Evolutionary conservation across 176 grass and related monocot species (phyloP), one percentile per base, ranked within the genome.

Genomic region (Bolboschoenus planiculmis): DNA sequence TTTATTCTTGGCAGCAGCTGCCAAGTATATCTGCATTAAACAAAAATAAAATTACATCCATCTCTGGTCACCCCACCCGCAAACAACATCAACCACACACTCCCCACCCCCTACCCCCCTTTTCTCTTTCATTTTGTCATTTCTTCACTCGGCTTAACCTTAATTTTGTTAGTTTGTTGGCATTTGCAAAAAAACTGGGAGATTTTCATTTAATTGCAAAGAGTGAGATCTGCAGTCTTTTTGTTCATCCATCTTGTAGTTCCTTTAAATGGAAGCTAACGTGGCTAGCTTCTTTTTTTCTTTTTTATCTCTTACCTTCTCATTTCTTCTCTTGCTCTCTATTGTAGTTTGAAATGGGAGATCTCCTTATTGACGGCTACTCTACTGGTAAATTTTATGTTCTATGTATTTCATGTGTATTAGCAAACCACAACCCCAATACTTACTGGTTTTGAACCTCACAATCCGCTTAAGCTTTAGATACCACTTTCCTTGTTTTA

Each of bases 341-440:
- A 44, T 10, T 89, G 79, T 81, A 92, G 95, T 92, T 97, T 92
- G 88, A 97, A 78, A 97, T 97, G 92, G 92, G 92, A 11, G 96
- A 93, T 91, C 85, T 98, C 64, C 91, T 95, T 10, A 87, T 98
- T 84, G 92, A 91, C 79, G 96, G 89, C 61, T 85, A 95, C 20
- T 91, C 92, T 54, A 95, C 96, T 46, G 96, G 95, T 97, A 92
- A 63, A 36, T 29, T 21, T 5, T 62, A 37, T 55, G 74, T 67
- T 88, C 1, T 20, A 2, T 43, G n/a, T 40, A 39, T 68, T 21
- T 8, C 37, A 43, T 72, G 20, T 72, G 7, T 4, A 72, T 43
- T 44, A 26, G n/a, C 14, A 11, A 3, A 72, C 67, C 9, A 72
- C 33, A 21, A 37, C 65, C 7, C 1, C 3, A 7, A 23, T 10